A percentile compares a stretch with the other conserved stretches of the same genome.
These are phyloP conservation scores for Chenopodium quinoa DNA, from an alignment of 148 eudicot species.

Conservation along the genomic window DNA sequence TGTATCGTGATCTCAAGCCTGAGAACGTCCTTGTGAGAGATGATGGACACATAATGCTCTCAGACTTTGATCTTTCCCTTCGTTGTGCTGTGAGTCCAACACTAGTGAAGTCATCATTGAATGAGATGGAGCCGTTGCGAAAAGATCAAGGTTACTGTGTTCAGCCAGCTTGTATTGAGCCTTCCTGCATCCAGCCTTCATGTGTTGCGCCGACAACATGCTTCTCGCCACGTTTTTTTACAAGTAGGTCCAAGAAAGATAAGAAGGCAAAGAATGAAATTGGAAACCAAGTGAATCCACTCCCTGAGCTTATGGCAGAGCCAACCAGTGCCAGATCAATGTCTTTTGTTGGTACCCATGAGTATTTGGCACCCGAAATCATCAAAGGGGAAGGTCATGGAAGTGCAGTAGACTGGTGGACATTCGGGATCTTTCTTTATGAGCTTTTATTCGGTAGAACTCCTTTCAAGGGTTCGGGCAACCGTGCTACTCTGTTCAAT, in stretches of 20 bases:
- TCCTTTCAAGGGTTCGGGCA: slow-evolving; percentile 66
- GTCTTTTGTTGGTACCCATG: slow-evolving; percentile 74
- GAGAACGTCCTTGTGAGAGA: slow-evolving; percentile 75
- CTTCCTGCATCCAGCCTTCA: slow-evolving; percentile 69
- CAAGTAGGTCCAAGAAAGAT: slow-evolving; percentile 60
- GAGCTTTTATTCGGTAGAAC: slow-evolving; percentile 60
- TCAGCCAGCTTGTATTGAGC: slow-evolving; percentile 64
- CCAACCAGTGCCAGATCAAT: slow-evolving; percentile 65
- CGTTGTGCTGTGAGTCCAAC: slow-evolving; percentile 69
- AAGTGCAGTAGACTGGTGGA: slow-evolving; percentile 75
- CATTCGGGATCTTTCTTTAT: slow-evolving; percentile 59
- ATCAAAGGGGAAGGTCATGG: slow-evolving; percentile 67
- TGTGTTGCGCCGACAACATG: slow-evolving; percentile 65
- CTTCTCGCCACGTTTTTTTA: slow-evolving; percentile 66
- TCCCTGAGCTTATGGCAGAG: slow-evolving; percentile 65
- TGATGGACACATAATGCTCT: slow-evolving; percentile 78
- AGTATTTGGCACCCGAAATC: slow-evolving; percentile 61
- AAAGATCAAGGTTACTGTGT: slow-evolving; percentile 53
- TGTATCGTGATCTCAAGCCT: slow-evolving; percentile 68
- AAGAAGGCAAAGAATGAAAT: slow-evolving; percentile 46
- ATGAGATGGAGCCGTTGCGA: slow-evolving; percentile 35
- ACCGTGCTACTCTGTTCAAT: slow-evolving; percentile 61
- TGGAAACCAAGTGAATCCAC: slow-evolving; percentile 53
- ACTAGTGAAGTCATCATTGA: slow-evolving; percentile 44
- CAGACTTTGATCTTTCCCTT: slow-evolving; percentile 72